Percentiles rank a stretch among this genome's conserved stretches.
Evolutionary conservation across 2,329 filamentous ascomycete species (phyloP).

Genomic region (Colletotrichum paranaense): DNA sequence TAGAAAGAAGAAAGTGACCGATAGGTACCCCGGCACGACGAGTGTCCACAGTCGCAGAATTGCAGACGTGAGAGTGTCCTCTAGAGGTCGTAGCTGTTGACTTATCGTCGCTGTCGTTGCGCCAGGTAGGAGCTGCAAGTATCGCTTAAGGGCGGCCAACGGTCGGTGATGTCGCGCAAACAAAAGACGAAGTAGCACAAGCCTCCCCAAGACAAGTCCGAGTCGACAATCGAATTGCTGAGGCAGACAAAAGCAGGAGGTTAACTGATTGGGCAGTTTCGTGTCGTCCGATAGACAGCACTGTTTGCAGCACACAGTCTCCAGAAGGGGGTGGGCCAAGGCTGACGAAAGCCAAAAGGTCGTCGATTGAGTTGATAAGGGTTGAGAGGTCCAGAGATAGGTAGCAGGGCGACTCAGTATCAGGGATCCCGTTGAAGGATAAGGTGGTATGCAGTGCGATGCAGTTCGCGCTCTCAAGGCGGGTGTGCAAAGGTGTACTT

Average conservation of each 20-base stretch:
- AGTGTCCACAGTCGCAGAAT: slow-evolving; percentile 11
- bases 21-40: slow-evolving; percentile 14
- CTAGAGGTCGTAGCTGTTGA: background rate
- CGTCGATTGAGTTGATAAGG: slow-evolving; percentile 29
- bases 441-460: background rate
- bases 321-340: slow-evolving; percentile 33
- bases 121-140: background rate
- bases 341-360: slow-evolving; percentile 18
- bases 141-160: slow-evolving; percentile 3
- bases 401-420: background rate
- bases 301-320: slow-evolving; percentile 16
- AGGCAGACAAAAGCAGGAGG: background rate
- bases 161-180: slow-evolving; percentile 11
- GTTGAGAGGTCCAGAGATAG: background rate
- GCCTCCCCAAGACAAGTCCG: slow-evolving; percentile 1
- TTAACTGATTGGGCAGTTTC: slow-evolving; percentile 25
- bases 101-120: slow-evolving; percentile 12
- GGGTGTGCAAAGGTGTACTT: background rate
- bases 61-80: background rate
- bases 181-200: slow-evolving; percentile 15
- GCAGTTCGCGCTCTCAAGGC: slow-evolving; percentile 1
- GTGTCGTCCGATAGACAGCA: slow-evolving; percentile 25
- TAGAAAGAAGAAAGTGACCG: slow-evolving; percentile 11
- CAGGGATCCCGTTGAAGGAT: slow-evolving; percentile 1
- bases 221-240: background rate